These are phyloP conservation scores for Aspergillus bombycis DNA, from an alignment of 2,329 filamentous ascomycete genomes.

Conservation along the genomic window DNA sequence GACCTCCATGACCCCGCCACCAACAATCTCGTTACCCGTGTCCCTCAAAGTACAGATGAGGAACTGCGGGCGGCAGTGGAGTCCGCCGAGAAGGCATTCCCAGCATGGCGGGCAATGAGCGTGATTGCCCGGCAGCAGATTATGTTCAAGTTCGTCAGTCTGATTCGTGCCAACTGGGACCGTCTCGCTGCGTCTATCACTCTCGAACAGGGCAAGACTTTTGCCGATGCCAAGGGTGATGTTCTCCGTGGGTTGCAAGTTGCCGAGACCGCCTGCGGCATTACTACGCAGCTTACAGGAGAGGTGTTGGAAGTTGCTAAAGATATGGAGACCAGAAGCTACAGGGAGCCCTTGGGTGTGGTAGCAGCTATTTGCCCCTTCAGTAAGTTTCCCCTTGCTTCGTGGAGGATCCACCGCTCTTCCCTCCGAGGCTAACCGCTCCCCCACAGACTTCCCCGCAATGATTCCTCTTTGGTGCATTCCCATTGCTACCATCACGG, in stretches of 20 bases:
- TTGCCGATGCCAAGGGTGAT: conserved; percentile 68
- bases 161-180: conserved; percentile 69
- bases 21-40: conserved; percentile 67
- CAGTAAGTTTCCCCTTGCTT: conserved; percentile 48
- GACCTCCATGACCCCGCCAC: conserved; percentile 67
- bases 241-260: conserved; percentile 69
- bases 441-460: conserved; percentile 62
- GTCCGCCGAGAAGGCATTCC: conserved; percentile 66
- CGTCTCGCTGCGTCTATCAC: conserved; percentile 67
- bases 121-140: conserved; percentile 65
- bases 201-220: conserved; percentile 70
- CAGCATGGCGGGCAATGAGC: conserved; percentile 62
- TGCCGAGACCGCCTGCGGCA: conserved; percentile 68
- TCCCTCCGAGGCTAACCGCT: conserved; percentile 23
- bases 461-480: conserved; percentile 73
- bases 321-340: conserved; percentile 71
- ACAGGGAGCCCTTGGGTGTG: conserved; percentile 67
- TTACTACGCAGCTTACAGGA: conserved; percentile 67
- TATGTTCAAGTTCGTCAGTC: conserved; percentile 66
- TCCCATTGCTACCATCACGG: conserved; percentile 66
- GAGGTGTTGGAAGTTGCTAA: conserved; percentile 71
- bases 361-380: conserved; percentile 69
- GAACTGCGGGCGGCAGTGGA: conserved; percentile 65
- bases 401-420: not conserved
- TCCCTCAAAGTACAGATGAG: conserved; percentile 67